Conservation (phyloP, 164 flowering plant genomes). For the Aristolochia fimbriata region DNA sequence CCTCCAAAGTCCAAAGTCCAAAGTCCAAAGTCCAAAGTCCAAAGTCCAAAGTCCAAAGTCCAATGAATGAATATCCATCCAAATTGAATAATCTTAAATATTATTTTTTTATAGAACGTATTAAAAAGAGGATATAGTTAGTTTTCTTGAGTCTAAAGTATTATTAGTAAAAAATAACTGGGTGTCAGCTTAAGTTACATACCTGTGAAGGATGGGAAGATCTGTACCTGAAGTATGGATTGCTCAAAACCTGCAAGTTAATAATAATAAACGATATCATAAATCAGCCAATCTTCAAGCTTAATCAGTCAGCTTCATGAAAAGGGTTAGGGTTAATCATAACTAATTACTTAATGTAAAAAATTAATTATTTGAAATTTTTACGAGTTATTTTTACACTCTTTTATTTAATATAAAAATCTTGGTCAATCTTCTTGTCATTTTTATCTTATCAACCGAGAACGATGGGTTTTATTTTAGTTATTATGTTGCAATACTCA, state of each 20-base stretch:
- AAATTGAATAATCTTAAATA: too few species aligned
- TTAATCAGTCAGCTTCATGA: not conserved
- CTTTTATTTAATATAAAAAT: not conserved
- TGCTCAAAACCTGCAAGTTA: conserved; percentile 21
- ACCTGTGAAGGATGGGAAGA: conserved; percentile 20
- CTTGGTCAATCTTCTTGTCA: not conserved
- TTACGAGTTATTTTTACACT: too few species aligned
- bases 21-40: too few species aligned
- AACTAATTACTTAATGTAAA: too few species aligned
- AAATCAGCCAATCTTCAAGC: not conserved
- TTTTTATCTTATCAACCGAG: not conserved
- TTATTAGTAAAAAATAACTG: not conserved
- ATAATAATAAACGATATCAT: conserved; percentile 1
- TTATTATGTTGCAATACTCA: not conserved
- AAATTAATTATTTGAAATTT: too few species aligned
- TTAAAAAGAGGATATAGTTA: too few species aligned
- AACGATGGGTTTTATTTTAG: not conserved
- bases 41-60: too few species aligned
- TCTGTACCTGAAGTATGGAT: conserved; percentile 18
- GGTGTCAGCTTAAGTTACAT: not conserved
- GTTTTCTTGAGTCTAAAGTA: not conserved
- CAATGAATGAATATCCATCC: too few species aligned
- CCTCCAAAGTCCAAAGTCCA: too few species aligned
- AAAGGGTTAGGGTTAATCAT: not conserved
- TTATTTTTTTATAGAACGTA: too few species aligned